These are phyloP conservation scores for Thielaviopsis euricoi DNA, from an alignment of 2,329 filamentous ascomycete genomes.

Conservation along the genomic window DNA sequence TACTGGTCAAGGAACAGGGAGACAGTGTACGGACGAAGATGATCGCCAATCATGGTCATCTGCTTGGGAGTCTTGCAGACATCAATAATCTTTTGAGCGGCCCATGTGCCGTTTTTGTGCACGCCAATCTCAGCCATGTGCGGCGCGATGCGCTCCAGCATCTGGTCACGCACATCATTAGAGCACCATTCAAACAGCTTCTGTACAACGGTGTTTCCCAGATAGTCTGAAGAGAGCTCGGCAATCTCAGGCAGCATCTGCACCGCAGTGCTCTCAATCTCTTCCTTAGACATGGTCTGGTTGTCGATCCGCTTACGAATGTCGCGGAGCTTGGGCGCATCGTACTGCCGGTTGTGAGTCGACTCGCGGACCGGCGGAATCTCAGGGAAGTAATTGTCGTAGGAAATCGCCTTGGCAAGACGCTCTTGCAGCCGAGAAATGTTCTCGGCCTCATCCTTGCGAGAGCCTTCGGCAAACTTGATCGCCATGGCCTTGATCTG, in stretches of 20 bases:
- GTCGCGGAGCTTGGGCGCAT: constrained; percentile 85
- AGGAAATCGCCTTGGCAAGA: constrained; percentile 63
- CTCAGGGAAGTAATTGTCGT: constrained; percentile 56
- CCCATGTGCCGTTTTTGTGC: constrained; percentile 99
- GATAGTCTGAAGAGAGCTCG: constrained; percentile 85
- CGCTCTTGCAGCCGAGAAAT: constrained; percentile 41
- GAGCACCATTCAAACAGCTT: constrained; percentile 96
- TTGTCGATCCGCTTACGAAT: constrained; percentile 98
- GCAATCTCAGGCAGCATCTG: constrained; percentile 96
- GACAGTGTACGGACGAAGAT: constrained; percentile 71
- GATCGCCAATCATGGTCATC: constrained; percentile 69
- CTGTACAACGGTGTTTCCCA: constrained; percentile 98
- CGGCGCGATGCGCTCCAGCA: constrained; percentile 75
- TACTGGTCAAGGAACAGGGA: constrained; percentile 94
- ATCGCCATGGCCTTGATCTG: constrained; percentile 77
- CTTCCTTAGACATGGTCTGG: constrained; percentile 64
- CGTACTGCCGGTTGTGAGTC: constrained; percentile 73
- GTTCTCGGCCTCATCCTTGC: constrained; percentile 55
- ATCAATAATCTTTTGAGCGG: constrained; percentile 97
- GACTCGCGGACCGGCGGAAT: constrained; percentile 83
- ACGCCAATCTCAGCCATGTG: constrained; percentile 93
- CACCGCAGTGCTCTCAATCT: constrained; percentile 82
- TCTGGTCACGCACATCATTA: constrained; percentile 74
- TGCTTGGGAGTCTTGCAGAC: constrained; percentile 74
- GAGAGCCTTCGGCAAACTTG: constrained; percentile 58